Conservation (phyloP, 768 basidiomycete genomes). For the Tylopilus plumbeoviolaceoides region DNA sequence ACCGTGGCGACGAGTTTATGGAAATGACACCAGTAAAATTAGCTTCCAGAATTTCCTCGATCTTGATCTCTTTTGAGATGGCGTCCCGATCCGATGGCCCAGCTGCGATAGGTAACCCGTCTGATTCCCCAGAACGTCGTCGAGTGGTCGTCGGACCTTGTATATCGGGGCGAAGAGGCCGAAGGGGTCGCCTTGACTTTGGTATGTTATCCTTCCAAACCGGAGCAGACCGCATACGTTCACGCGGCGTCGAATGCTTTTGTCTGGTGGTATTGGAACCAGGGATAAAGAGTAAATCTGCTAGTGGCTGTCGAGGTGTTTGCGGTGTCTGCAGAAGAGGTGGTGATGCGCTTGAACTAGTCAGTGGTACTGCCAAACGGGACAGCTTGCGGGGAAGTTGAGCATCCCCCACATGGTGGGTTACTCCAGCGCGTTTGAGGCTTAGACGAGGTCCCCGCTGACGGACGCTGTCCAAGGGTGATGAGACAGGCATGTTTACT, state of each 20-base stretch:
- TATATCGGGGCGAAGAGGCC: not conserved
- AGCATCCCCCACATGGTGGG: not conserved
- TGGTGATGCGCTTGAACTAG: not conserved
- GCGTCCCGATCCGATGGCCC: constrained; percentile 1
- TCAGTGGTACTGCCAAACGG: constrained; percentile 4
- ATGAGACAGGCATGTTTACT: not conserved
- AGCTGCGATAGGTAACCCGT: not conserved
- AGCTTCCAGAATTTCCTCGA: constrained; percentile 12
- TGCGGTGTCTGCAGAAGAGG: constrained; percentile 4
- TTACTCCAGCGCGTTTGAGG: constrained; percentile 11
- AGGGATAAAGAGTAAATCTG: constrained; percentile 12
- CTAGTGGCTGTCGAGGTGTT: constrained; percentile 19
- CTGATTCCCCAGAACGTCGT: not conserved
- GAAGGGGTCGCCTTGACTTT: not conserved
- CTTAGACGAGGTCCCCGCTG: not conserved
- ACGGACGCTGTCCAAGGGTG: constrained; percentile 8
- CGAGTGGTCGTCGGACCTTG: not conserved
- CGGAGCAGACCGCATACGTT: constrained; percentile 12
- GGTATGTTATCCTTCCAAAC: not conserved
- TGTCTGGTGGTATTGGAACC: not conserved
- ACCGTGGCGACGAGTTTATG: constrained; percentile 12
- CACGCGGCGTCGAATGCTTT: not conserved
- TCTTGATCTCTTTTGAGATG: constrained; percentile 14
- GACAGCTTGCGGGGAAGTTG: constrained; percentile 10
- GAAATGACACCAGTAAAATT: constrained; percentile 11